These are phyloP conservation scores for Suhomyces sp. DNA, from an alignment of 805 yeast species.

Conservation along the genomic window DNA sequence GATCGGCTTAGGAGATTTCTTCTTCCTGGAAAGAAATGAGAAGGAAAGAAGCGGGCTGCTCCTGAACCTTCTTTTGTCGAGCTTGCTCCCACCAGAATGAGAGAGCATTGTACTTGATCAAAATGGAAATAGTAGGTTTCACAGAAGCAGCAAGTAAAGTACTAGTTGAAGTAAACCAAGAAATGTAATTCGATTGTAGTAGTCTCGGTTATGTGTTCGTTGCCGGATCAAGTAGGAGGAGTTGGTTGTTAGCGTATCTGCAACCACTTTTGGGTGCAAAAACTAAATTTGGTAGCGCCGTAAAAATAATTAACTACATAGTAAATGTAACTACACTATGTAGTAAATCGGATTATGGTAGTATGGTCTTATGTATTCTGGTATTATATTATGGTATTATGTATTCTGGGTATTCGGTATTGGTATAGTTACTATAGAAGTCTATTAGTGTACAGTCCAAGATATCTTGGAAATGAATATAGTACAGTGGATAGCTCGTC, in stretches of 20 bases:
- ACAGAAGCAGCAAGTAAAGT: background rate
- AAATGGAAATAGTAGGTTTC: background rate
- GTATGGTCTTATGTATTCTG: too few relatives aligned
- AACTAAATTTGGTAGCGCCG: background rate
- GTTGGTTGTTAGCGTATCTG: background rate
- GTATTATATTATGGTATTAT: too few relatives aligned
- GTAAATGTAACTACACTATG: too few relatives aligned
- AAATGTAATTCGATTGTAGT: background rate
- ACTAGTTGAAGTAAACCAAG: background rate
- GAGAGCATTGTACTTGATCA: background rate
- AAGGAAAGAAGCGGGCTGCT: background rate
- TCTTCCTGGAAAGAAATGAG: background rate
- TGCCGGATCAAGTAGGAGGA: background rate
- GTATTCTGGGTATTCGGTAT: background rate
- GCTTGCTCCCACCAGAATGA: background rate
- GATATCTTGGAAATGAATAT: background rate
- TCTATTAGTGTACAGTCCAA: background rate
- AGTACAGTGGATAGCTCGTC: background rate
- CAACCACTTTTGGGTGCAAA: background rate
- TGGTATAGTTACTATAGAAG: background rate
- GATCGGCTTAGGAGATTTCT: background rate
- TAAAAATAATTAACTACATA: too few relatives aligned
- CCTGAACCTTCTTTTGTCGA: background rate
- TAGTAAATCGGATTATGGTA: too few relatives aligned
- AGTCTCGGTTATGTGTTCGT: background rate